phyloP scores from a whole-genome alignment of 768 basidiomycete genomes.

The Strobilomyces confusus region DNA sequence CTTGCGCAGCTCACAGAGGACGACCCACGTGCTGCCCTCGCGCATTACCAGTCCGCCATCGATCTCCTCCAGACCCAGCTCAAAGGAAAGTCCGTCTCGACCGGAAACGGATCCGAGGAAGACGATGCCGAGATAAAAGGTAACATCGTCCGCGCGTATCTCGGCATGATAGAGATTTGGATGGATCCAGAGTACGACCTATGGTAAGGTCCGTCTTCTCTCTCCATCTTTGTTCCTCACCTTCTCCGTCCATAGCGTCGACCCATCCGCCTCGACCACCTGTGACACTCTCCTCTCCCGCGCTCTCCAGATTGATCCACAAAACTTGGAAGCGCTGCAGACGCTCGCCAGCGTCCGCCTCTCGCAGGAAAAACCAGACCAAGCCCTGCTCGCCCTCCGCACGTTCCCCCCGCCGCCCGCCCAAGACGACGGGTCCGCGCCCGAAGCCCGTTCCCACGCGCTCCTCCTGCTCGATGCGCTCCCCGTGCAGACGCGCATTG shows the following conservation, averaged over 20 bases:
- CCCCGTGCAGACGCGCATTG: constrained; percentile 68
- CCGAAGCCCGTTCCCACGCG: constrained; percentile 35
- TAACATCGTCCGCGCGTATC: constrained; percentile 73
- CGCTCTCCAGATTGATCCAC: constrained; percentile 72
- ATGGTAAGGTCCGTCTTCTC: constrained; percentile 49
- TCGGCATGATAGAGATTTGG: constrained; percentile 94
- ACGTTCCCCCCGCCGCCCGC: constrained; percentile 17
- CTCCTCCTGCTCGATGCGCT: constrained; percentile 20
- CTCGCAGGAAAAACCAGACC: constrained; percentile 81
- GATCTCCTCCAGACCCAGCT: constrained; percentile 63
- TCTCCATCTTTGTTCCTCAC: not conserved
- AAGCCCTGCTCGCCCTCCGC: constrained; percentile 50
- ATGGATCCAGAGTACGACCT: constrained; percentile 89
- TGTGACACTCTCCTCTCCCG: constrained; percentile 73
- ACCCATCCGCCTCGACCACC: constrained; percentile 73
- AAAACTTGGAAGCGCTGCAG: constrained; percentile 76
- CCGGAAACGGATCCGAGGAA: constrained; percentile 31
- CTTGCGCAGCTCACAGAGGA: constrained; percentile 82
- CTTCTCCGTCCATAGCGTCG: constrained; percentile 50
- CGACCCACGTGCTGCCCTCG: constrained; percentile 67
- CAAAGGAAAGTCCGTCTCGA: constrained; percentile 65
- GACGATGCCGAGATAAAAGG: constrained; percentile 47
- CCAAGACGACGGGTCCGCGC: not conserved
- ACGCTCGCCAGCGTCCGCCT: constrained; percentile 81
- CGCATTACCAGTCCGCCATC: constrained; percentile 78